Base-by-base conservation (phyloP, 2,329 filamentous ascomycete genomes). In the Aspergillus neoniger region DNA sequence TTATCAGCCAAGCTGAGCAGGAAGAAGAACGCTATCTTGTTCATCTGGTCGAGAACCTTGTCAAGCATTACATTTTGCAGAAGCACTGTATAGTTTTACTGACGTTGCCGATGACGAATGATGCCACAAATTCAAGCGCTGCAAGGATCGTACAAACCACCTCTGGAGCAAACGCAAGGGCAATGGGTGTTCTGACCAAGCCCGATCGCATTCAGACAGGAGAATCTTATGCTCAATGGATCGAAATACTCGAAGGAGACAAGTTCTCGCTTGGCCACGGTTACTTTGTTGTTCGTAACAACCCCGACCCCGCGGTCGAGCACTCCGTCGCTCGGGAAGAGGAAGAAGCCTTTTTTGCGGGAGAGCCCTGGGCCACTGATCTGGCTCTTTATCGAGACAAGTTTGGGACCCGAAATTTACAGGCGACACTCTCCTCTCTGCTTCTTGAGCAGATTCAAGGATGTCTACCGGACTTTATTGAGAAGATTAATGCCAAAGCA, bases 161-260 rank as follows among this genome's bases (percentile, higher is more conserved):
- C 1, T 63, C 61, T 14, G 79, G 79, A 1, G 89, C 88, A 0
- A 80, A 83, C 2, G 63, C 80, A 3, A 81, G 88, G 1, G 90
- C 88, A 1, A 81, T 91, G 56, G 91, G 91, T 0, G 90, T 96
- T 0, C 81, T 96, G 15, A 96, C 92, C 0, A 96, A 96, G 69
- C 92, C 92, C 0, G 93, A 96, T 63, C 83, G 90, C 0, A 76
- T 92, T 0, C 83, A 86, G 0, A 71, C 76, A 0, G 81, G 82
- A 0, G 79, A 82, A 1, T 77, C 76, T 0, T 78, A 85, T 0
- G 77, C 80, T 0, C 86, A 88, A 58, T 91, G 90, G 83, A 71
- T 85, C 0, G 77, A 83, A 0, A 88, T 92, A 58, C 80, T 96
- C 4, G 78, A 80, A 0, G 86, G 86, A 0, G 71, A 84, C 2